A percentile compares a stretch with the other conserved stretches of the same genome.
Evolutionary conservation across 1,139 yeast genomes (phyloP).

Genomic region (Kurtzmaniella quercitrusa): DNA sequence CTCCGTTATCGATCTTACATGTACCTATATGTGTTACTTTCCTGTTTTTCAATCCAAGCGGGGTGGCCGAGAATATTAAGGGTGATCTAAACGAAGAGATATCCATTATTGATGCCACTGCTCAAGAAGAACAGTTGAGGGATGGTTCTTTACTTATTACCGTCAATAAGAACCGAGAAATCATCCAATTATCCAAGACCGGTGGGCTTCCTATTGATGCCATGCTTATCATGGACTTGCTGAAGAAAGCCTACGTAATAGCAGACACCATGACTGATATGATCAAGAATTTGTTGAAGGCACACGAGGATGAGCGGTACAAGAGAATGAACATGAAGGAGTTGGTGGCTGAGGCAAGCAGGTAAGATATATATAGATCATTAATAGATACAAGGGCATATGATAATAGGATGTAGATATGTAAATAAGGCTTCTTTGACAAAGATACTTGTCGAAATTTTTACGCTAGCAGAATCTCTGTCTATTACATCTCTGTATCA

Average conservation of each 20-base stretch:
- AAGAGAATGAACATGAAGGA: constrained; percentile 24
- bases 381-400: not conserved
- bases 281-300: constrained; percentile 53
- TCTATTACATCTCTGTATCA: too few relatives aligned
- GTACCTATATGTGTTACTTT: constrained; percentile 90
- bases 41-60: constrained; percentile 70
- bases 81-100: constrained; percentile 59
- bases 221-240: constrained; percentile 60
- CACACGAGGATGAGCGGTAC: constrained; percentile 45
- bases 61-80: constrained; percentile 62
- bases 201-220: constrained; percentile 91
- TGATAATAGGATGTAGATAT: too few relatives aligned
- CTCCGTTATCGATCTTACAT: constrained; percentile 79
- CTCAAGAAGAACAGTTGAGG: constrained; percentile 71
- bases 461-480: too few relatives aligned
- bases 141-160: constrained; percentile 84
- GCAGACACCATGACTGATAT: constrained; percentile 64
- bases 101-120: constrained; percentile 70
- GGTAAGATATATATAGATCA: not conserved
- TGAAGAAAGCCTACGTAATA: constrained; percentile 58
- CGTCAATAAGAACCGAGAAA: constrained; percentile 81
- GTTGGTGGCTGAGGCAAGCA: constrained; percentile 34
- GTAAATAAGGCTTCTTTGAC: too few relatives aligned
- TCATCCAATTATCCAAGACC: constrained; percentile 84
- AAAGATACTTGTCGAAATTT: too few relatives aligned